Percentiles rank a stretch among this genome's conserved stretches.
These are phyloP conservation scores for Leptoxyphium fumago DNA, from an alignment of 2,329 filamentous ascomycete genomes.

Conservation along the genomic window DNA sequence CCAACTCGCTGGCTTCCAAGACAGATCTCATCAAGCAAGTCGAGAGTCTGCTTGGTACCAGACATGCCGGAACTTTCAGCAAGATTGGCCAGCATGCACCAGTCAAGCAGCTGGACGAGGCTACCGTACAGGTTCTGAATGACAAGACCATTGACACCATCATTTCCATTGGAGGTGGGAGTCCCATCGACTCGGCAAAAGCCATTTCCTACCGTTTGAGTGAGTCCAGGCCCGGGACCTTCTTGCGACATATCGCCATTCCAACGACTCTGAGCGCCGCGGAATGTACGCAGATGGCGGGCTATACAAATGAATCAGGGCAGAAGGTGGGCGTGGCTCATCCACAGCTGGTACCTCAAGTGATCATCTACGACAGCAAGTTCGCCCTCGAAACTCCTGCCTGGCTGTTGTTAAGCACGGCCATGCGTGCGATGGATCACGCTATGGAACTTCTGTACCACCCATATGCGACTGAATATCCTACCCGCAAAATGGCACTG, in stretches of 20 bases:
- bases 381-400: slow-evolving; percentile 38
- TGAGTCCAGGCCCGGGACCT: slow-evolving; percentile 24
- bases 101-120: slow-evolving; percentile 38
- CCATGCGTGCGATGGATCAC: slow-evolving; percentile 40
- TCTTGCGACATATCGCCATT: slow-evolving; percentile 32
- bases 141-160: slow-evolving; percentile 38
- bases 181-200: slow-evolving; percentile 39
- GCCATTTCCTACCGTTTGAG: slow-evolving; percentile 31
- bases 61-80: slow-evolving; percentile 41
- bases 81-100: slow-evolving; percentile 43
- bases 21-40: slow-evolving; percentile 38
- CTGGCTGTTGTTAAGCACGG: slow-evolving; percentile 36
- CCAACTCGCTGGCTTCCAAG: slow-evolving; percentile 38
- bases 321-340: slow-evolving; percentile 35
- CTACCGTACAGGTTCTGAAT: slow-evolving; percentile 31
- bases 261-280: slow-evolving; percentile 37
- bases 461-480: slow-evolving; percentile 36
- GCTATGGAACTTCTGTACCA: slow-evolving; percentile 41
- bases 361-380: slow-evolving; percentile 38
- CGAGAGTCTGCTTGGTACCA: slow-evolving; percentile 32
- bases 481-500: slow-evolving; percentile 30
- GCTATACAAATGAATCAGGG: slow-evolving; percentile 35
- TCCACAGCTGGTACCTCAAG: slow-evolving; percentile 29
- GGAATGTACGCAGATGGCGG: slow-evolving; percentile 40
- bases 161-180: slow-evolving; percentile 40